These are phyloP conservation scores for Lentinus tigrinus DNA, from an alignment of 768 basidiomycete genomes.

Conservation along the genomic window DNA sequence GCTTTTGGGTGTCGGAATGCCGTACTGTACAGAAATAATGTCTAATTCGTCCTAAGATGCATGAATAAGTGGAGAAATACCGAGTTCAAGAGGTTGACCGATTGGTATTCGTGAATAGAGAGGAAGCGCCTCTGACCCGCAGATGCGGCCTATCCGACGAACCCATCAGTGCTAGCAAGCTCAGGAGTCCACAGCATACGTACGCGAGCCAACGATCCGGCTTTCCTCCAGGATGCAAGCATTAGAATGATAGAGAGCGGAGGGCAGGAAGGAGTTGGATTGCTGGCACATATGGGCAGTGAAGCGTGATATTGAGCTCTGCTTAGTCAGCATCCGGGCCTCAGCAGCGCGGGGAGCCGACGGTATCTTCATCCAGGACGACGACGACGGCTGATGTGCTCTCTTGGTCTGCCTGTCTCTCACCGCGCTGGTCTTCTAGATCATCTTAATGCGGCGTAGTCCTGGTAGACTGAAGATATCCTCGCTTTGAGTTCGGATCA, in stretches of 20 bases:
- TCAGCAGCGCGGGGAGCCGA: neutral
- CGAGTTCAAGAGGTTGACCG: slow-evolving; percentile 90
- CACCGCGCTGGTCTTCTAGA: slow-evolving; percentile 60
- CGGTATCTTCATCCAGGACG: slow-evolving; percentile 48
- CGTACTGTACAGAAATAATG: slow-evolving; percentile 80
- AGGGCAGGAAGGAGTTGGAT: slow-evolving; percentile 8
- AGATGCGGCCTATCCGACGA: slow-evolving; percentile 53
- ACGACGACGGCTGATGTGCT: slow-evolving; percentile 72
- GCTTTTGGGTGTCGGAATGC: slow-evolving; percentile 92
- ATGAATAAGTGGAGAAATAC: slow-evolving; percentile 42
- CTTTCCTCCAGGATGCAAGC: slow-evolving; percentile 68
- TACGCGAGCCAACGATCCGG: slow-evolving; percentile 64
- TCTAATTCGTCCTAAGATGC: neutral
- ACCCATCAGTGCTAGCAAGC: slow-evolving; percentile 6
- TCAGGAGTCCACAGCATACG: slow-evolving; percentile 21
- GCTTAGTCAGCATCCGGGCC: slow-evolving; percentile 43
- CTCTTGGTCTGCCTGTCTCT: slow-evolving; percentile 66
- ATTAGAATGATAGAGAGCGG: slow-evolving; percentile 40
- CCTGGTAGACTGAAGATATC: slow-evolving; percentile 52
- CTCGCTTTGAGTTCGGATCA: slow-evolving; percentile 82
- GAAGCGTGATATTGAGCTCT: neutral
- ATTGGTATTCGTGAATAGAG: slow-evolving; percentile 98
- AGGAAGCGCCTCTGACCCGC: slow-evolving; percentile 87
- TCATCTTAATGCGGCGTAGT: slow-evolving; percentile 60
- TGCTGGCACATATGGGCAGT: slow-evolving; percentile 9